phyloP scores from a whole-genome alignment of 495 filamentous ascomycete genomes.

The Penicillium bovifimosum region DNA sequence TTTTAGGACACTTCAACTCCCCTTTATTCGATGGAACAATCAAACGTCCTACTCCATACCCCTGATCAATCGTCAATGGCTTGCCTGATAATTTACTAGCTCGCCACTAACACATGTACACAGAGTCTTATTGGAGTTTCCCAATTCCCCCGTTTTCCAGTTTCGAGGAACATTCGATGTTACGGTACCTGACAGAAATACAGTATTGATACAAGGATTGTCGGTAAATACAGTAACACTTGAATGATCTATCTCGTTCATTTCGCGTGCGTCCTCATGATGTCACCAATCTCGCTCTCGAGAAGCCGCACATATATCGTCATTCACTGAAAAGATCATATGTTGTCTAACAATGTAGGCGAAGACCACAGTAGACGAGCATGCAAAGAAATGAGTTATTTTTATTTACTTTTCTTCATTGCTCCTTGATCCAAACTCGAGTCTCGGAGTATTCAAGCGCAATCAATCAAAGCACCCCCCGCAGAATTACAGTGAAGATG shows the following conservation, averaged over 20 bases:
- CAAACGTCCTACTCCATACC: not conserved
- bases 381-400: not conserved
- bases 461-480: slow-evolving; percentile 11
- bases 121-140: not conserved
- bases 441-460: not conserved
- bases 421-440: not conserved
- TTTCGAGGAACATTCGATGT: not conserved
- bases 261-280: slow-evolving; percentile 19
- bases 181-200: not conserved
- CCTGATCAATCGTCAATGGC: not conserved
- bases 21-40: not conserved
- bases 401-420: not conserved
- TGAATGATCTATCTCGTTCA: not conserved
- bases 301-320: not conserved
- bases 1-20: not conserved
- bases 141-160: not conserved
- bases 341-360: not conserved
- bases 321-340: not conserved
- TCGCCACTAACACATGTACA: not conserved
- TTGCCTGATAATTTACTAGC: not conserved
- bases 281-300: slow-evolving; percentile 15
- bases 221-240: not conserved
- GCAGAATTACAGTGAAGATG: slow-evolving; percentile 6
- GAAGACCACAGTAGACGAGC: not conserved
- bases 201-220: not conserved